Conservation (phyloP, 495 filamentous ascomycete species). For the Penicillium waksmanii region DNA sequence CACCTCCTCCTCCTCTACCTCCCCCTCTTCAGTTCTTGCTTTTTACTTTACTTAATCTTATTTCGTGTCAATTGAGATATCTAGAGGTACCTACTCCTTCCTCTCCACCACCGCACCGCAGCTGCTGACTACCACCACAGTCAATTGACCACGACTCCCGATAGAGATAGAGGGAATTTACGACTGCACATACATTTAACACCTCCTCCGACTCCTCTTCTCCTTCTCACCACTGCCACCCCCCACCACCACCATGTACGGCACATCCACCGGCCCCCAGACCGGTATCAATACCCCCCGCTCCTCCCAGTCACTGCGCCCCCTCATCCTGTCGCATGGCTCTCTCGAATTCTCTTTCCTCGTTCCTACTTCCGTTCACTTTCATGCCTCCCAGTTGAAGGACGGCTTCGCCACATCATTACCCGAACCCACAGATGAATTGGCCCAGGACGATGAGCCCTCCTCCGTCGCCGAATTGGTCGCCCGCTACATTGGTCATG, state of each 20-base stretch:
- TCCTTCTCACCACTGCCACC: not conserved
- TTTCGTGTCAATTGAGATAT: constrained; percentile 10
- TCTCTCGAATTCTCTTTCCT: constrained; percentile 94
- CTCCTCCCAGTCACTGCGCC: constrained; percentile 87
- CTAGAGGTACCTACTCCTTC: no score
- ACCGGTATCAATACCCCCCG: constrained; percentile 95
- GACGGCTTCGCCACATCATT: constrained; percentile 82
- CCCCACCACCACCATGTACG: constrained; percentile 70
- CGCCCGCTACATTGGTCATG: constrained; percentile 86
- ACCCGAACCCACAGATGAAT: constrained; percentile 89
- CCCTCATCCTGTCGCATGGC: constrained; percentile 86
- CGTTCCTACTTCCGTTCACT: constrained; percentile 91
- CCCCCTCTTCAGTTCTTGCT: constrained; percentile 25
- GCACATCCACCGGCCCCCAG: constrained; percentile 76
- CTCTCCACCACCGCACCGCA: no score
- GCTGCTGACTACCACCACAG: not conserved
- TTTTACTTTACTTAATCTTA: constrained; percentile 22
- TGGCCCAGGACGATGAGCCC: constrained; percentile 96
- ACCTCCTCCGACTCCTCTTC: not conserved
- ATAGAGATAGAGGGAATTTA: not conserved
- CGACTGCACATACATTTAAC: not conserved
- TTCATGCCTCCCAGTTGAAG: constrained; percentile 90
- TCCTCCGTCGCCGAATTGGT: constrained; percentile 91
- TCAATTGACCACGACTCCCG: constrained; percentile 8
- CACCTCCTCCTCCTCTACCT: constrained; percentile 30